Base-by-base conservation (phyloP, 2,329 filamentous ascomycete species). In the Colletotrichum sp. region DNA sequence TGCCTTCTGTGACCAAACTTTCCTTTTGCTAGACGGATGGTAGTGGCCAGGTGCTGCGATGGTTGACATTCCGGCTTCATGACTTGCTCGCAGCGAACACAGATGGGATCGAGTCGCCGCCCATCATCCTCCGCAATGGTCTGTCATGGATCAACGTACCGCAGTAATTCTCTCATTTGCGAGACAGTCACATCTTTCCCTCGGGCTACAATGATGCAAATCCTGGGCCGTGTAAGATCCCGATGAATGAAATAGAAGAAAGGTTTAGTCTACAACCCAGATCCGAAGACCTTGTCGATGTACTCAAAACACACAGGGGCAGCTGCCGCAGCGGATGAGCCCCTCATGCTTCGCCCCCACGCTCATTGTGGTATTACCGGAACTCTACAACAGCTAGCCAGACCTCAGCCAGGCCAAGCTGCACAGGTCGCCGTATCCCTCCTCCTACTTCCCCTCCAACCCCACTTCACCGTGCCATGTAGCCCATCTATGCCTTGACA, bases 401-500 rank as follows among this genome's bases (percentile, higher is more conserved):
- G 18, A 59, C 65, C 59, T 62, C 66, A 32, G 59, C 30, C 39
- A 34, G 13, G 49, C 28, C 71, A 62, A 10, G 34, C 49, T 28
- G 28, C 32, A 28, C 13, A 32, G 21, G 34, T 52, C 26, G 24
- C 44, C 59, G 39, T 32, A 59, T 44, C 26, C 65, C 44, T 52
- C 59, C 26, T 9, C 21, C 13, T 32, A 28, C 44, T 39, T 13
- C 32, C 49, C 63, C 36, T 34, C 34, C 34, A 64, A 10, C 16
- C 26, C 32, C 59, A n/a, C n/a, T 16, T 62, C 21, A 18, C 59
- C 18, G 6, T 8, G 12, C 16, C 15, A 21, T 64, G 6, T 34
- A 30, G 12, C 36, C 8, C 28, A 65, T 18, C n/a, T 28, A 32
- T 36, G 26, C 52, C 72, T 72, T 72, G 64, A 74, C 73, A 73